phyloP scores from a whole-genome alignment of 805 yeast genomes.

The Kodamaea neixiangensis region DNA sequence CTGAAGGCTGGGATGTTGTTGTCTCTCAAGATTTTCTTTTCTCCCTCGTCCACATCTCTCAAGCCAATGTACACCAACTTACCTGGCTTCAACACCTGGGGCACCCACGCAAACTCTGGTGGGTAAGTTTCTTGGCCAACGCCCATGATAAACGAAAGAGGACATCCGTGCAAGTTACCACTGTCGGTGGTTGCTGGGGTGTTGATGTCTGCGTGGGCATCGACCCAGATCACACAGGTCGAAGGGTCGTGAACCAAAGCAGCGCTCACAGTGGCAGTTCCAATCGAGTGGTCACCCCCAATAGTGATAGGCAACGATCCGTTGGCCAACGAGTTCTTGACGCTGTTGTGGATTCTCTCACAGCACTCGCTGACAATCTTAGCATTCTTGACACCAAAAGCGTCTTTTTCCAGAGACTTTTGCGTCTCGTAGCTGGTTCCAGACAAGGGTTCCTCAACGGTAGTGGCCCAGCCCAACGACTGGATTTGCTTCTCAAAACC shows the following conservation, averaged over 20 bases:
- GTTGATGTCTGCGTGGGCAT: slow-evolving; percentile 97
- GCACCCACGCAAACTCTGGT: slow-evolving; percentile 79
- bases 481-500: slow-evolving; percentile 68
- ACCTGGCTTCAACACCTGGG: slow-evolving; percentile 59
- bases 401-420: slow-evolving; percentile 46
- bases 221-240: slow-evolving; percentile 92
- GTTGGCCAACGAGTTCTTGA: slow-evolving; percentile 47
- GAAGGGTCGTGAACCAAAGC: slow-evolving; percentile 78
- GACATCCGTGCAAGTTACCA: slow-evolving; percentile 96
- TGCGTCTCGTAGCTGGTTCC: slow-evolving; percentile 45
- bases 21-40: slow-evolving; percentile 70
- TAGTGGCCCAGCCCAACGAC: slow-evolving; percentile 71
- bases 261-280: slow-evolving; percentile 89
- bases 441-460: slow-evolving; percentile 54
- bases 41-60: slow-evolving; percentile 89
- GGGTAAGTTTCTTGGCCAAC: slow-evolving; percentile 68
- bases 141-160: slow-evolving; percentile 88
- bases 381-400: slow-evolving; percentile 69
- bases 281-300: slow-evolving; percentile 97
- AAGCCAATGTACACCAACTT: slow-evolving; percentile 91
- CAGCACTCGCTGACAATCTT: slow-evolving; percentile 75
- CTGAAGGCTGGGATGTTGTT: slow-evolving; percentile 80
- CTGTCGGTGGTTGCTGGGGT: slow-evolving; percentile 79
- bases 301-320: slow-evolving; percentile 72
- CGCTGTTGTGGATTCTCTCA: slow-evolving; percentile 61